Conservation (phyloP, 192 early-diverging fungal genomes). For the Allomyces javanicus region DNA sequence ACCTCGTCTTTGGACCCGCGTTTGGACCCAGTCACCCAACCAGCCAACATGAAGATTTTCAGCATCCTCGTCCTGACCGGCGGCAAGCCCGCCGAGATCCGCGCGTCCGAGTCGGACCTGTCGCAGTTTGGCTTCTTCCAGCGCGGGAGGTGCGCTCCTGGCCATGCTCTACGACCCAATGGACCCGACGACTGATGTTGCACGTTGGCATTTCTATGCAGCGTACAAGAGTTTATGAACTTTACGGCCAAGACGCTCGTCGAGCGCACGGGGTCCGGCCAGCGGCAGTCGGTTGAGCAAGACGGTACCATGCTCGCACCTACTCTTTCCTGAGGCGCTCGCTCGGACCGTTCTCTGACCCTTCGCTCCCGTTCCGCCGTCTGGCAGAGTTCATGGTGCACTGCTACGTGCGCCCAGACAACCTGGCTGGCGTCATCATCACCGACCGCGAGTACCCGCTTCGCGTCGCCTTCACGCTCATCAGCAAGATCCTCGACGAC, state of each 20-base stretch:
- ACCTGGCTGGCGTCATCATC: slow-evolving; percentile 54
- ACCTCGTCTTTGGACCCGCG: neutral
- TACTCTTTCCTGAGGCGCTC: neutral
- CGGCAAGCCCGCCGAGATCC: slow-evolving; percentile 21
- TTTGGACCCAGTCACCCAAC: neutral
- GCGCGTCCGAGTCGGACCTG: slow-evolving; percentile 50
- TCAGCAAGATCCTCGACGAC: slow-evolving; percentile 74
- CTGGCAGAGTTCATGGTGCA: slow-evolving; percentile 56
- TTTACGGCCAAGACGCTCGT: slow-evolving; percentile 68
- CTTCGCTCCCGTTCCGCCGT: slow-evolving; percentile 1
- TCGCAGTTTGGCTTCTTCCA: slow-evolving; percentile 70
- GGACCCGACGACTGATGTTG: neutral
- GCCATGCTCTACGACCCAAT: slow-evolving; percentile 2
- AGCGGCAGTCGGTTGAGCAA: slow-evolving; percentile 61
- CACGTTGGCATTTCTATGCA: slow-evolving; percentile 9
- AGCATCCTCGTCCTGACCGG: slow-evolving; percentile 24
- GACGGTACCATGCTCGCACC: slow-evolving; percentile 26
- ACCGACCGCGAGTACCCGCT: slow-evolving; percentile 76
- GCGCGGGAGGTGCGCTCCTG: slow-evolving; percentile 39
- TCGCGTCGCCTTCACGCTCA: slow-evolving; percentile 66
- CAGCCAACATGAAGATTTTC: slow-evolving; percentile 26
- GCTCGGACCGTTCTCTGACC: neutral
- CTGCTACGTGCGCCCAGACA: slow-evolving; percentile 49
- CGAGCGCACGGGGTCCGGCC: slow-evolving; percentile 60
- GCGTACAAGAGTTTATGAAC: slow-evolving; percentile 70